Percentiles rank a stretch among this genome's conserved stretches.
Conservation (phyloP, 73 alveolate species). For the Breviolum minutum region DNA sequence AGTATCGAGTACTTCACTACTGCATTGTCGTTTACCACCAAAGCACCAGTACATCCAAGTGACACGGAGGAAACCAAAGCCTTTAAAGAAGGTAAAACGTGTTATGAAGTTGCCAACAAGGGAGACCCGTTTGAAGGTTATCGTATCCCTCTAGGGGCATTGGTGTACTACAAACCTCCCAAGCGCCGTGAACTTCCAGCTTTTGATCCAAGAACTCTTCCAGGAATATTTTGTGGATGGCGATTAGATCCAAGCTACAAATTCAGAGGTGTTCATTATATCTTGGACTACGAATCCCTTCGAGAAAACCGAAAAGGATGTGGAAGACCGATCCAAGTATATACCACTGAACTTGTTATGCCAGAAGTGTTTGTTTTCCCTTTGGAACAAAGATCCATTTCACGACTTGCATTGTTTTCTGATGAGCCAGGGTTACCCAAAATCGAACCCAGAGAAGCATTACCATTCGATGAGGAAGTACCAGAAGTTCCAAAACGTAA, state of each 20-base stretch:
- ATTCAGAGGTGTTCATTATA: neutral
- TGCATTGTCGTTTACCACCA: neutral
- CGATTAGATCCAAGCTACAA: constrained; percentile 19
- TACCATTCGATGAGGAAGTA: constrained; percentile 20
- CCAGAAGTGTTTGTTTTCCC: constrained; percentile 10
- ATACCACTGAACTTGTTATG: neutral
- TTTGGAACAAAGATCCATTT: neutral
- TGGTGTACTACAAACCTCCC: constrained; percentile 51
- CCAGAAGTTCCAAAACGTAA: neutral
- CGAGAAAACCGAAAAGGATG: neutral
- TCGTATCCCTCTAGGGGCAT: constrained; percentile 1
- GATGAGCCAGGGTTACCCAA: neutral
- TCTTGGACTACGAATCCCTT: neutral
- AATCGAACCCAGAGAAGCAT: neutral
- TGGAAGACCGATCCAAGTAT: constrained; percentile 2
- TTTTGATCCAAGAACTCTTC: too few relatives aligned
- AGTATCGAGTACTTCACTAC: neutral
- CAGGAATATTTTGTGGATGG: too few relatives aligned
- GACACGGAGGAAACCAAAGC: neutral
- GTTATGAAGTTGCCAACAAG: constrained; percentile 40
- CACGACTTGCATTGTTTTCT: neutral
- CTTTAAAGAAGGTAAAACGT: neutral
- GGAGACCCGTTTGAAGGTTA: neutral
- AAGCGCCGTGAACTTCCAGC: constrained; percentile 20
- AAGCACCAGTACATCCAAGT: neutral